Percentiles rank a stretch among this genome's conserved stretches.
These are phyloP conservation scores for Tricholoma furcatifolium DNA, from an alignment of 768 basidiomycete genomes.

Conservation along the genomic window DNA sequence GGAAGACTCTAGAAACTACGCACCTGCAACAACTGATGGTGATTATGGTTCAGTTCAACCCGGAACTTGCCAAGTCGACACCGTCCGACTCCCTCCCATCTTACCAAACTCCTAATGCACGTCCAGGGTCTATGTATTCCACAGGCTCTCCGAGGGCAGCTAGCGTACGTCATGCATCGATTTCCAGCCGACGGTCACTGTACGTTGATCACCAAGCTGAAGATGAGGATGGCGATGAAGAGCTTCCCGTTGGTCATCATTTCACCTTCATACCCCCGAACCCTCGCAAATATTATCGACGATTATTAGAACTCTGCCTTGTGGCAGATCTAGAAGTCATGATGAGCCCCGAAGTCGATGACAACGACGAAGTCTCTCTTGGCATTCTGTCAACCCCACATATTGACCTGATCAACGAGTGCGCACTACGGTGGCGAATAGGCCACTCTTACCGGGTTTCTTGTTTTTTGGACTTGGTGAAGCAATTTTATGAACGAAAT, in stretches of 20 bases:
- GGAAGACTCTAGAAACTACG: constrained; percentile 79
- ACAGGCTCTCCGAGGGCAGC: constrained; percentile 29
- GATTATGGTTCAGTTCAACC: constrained; percentile 81
- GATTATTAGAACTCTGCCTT: constrained; percentile 81
- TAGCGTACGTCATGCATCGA: constrained; percentile 54
- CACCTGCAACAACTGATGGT: constrained; percentile 88
- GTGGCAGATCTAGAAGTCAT: constrained; percentile 85
- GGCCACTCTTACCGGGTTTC: constrained; percentile 73
- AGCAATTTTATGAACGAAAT: constrained; percentile 82
- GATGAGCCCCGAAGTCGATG: constrained; percentile 87
- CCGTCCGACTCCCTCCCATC: constrained; percentile 51
- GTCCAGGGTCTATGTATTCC: constrained; percentile 62
- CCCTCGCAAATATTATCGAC: constrained; percentile 81
- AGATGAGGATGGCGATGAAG: constrained; percentile 59
- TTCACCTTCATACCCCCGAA: constrained; percentile 93
- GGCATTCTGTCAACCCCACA: constrained; percentile 83
- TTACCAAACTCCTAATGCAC: constrained; percentile 44
- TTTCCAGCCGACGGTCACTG: constrained; percentile 68
- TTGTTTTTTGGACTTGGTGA: constrained; percentile 84
- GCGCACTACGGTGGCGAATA: constrained; percentile 88
- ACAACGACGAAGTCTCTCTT: constrained; percentile 92
- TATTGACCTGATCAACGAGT: constrained; percentile 82
- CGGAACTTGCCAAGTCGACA: constrained; percentile 79
- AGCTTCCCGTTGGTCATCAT: constrained; percentile 67
- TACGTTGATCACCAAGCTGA: constrained; percentile 37